Evolutionary conservation across 2,329 filamentous ascomycete species (phyloP).

Genomic region (Calonectria pteridis): DNA sequence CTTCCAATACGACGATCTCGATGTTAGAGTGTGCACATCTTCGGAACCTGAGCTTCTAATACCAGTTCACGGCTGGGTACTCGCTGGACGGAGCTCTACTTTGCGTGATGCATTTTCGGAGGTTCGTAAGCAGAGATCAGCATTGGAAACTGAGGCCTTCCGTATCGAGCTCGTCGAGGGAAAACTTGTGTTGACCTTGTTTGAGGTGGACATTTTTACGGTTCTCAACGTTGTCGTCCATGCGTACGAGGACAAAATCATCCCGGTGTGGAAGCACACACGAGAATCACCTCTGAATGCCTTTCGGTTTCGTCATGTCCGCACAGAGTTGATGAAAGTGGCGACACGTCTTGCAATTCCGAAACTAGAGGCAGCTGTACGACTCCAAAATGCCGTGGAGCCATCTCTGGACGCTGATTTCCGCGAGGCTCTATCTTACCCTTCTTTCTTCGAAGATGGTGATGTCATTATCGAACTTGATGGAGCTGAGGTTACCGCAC

Average conservation of each 20-base stretch:
- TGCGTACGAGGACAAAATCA: slow-evolving; percentile 81
- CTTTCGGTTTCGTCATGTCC: slow-evolving; percentile 81
- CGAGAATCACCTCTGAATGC: slow-evolving; percentile 74
- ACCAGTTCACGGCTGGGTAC: slow-evolving; percentile 85
- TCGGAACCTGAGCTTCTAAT: slow-evolving; percentile 77
- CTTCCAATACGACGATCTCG: slow-evolving; percentile 56
- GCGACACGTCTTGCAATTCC: slow-evolving; percentile 77
- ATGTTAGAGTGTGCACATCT: slow-evolving; percentile 65
- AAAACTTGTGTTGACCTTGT: slow-evolving; percentile 72
- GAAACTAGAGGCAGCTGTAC: slow-evolving; percentile 81
- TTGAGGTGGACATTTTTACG: slow-evolving; percentile 79
- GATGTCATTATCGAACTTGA: slow-evolving; percentile 86
- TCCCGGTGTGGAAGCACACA: slow-evolving; percentile 90
- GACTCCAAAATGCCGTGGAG: slow-evolving; percentile 77
- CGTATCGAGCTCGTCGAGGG: slow-evolving; percentile 56
- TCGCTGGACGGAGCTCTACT: slow-evolving; percentile 79
- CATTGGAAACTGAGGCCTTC: slow-evolving; percentile 45
- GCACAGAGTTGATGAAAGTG: slow-evolving; percentile 89
- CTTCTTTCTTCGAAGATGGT: slow-evolving; percentile 80
- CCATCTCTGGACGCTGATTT: slow-evolving; percentile 78
- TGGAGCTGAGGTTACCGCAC: slow-evolving; percentile 77
- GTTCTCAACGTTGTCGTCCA: slow-evolving; percentile 85
- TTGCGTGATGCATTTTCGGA: slow-evolving; percentile 73
- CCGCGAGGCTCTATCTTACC: slow-evolving; percentile 74
- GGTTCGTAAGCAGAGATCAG: slow-evolving; percentile 56